phyloP scores from a whole-genome alignment of 1,284 basidiomycete genomes.

The Boletellus deceptivus region DNA sequence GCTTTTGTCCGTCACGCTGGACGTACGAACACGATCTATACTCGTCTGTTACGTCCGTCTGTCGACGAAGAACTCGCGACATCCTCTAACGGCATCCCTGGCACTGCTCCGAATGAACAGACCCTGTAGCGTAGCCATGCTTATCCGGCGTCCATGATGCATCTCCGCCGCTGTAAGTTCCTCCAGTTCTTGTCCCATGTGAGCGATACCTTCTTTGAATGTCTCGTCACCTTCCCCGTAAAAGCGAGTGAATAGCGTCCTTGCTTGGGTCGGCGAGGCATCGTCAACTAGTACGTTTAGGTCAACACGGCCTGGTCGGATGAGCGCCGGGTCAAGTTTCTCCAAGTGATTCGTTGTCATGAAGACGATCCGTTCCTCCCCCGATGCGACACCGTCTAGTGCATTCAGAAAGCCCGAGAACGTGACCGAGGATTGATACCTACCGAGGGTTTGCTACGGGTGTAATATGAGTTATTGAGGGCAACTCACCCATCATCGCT shows the following conservation, averaged over 20 bases:
- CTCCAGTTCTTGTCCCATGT: constrained; percentile 51
- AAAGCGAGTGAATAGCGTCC: constrained; percentile 80
- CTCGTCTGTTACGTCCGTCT: constrained; percentile 30
- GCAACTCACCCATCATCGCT: constrained; percentile 79
- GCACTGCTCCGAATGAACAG: constrained; percentile 82
- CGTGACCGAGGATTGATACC: constrained; percentile 92
- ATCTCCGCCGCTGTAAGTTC: constrained; percentile 53
- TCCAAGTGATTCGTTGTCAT: constrained; percentile 98
- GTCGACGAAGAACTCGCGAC: constrained; percentile 50
- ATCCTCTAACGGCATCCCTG: constrained; percentile 57
- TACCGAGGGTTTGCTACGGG: constrained; percentile 32
- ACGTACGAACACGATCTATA: constrained; percentile 9
- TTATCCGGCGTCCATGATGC: constrained; percentile 59
- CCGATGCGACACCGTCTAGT: constrained; percentile 95
- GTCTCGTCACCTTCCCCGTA: constrained; percentile 55
- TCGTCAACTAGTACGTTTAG: constrained; percentile 85
- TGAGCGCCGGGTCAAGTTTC: constrained; percentile 84
- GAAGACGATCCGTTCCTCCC: constrained; percentile 96
- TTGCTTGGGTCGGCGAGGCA: constrained; percentile 81
- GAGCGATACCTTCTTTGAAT: constrained; percentile 39
- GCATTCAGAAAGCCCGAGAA: constrained; percentile 98
- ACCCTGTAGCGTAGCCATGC: constrained; percentile 94
- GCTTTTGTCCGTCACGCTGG: not conserved
- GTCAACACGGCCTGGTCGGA: constrained; percentile 94
- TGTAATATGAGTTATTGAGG: not conserved